A percentile compares a stretch with the other conserved stretches of the same genome.
phyloP scores from a whole-genome alignment of 371 early-diverging fungal species.

The Mucor plumbeus region DNA sequence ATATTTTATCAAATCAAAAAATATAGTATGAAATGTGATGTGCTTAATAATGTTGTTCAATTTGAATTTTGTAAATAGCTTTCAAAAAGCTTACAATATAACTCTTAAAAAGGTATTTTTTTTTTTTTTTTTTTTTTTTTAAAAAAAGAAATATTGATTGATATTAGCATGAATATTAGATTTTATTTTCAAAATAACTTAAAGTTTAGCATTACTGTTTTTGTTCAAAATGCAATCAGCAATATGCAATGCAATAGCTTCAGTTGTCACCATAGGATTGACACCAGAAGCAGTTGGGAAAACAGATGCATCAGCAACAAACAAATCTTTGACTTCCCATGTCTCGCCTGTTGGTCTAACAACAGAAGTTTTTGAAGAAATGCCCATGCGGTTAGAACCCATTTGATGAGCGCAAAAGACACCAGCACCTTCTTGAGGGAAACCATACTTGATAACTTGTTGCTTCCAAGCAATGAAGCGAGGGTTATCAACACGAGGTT shows the following conservation, averaged over 20 bases:
- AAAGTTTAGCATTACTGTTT: slow-evolving; percentile 23
- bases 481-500: slow-evolving; percentile 42
- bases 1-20: too few relatives aligned
- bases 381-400: slow-evolving; percentile 75
- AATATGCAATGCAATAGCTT: slow-evolving; percentile 48
- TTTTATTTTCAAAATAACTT: not conserved
- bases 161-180: too few relatives aligned
- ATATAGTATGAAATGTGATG: too few relatives aligned
- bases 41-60: too few relatives aligned
- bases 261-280: slow-evolving; percentile 76
- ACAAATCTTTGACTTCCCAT: slow-evolving; percentile 77
- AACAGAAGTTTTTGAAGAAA: slow-evolving; percentile 58
- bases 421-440: slow-evolving; percentile 36
- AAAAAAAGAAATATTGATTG: too few relatives aligned
- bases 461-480: slow-evolving; percentile 43
- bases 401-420: slow-evolving; percentile 69
- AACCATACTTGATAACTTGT: slow-evolving; percentile 31
- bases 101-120: too few relatives aligned
- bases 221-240: slow-evolving; percentile 30
- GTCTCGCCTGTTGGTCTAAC: slow-evolving; percentile 75
- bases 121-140: too few relatives aligned
- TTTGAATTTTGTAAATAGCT: too few relatives aligned
- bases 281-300: slow-evolving; percentile 80
- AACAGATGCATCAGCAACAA: slow-evolving; percentile 73
- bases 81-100: too few relatives aligned